Evolutionary conservation across 768 basidiomycete species (phyloP).

Genomic region (Aureoboletus auriporus): DNA sequence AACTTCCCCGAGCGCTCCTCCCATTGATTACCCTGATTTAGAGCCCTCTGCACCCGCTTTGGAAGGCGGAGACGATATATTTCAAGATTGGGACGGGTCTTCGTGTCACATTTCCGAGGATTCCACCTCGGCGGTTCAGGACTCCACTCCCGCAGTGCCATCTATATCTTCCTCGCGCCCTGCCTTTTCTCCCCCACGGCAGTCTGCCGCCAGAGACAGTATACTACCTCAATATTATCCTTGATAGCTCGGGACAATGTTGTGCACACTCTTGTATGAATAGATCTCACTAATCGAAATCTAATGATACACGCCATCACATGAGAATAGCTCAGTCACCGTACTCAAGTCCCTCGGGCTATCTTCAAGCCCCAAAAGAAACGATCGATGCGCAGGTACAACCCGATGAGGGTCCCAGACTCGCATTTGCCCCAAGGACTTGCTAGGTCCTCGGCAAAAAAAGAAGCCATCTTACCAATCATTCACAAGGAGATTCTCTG

Average conservation of each 20-base stretch:
- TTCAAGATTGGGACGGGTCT: constrained; percentile 19
- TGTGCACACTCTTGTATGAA: constrained; percentile 14
- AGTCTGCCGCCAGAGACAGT: constrained; percentile 9
- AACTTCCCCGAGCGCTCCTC: constrained; percentile 30
- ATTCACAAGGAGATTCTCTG: constrained; percentile 69
- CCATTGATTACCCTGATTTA: constrained; percentile 25
- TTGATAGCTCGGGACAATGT: constrained; percentile 8
- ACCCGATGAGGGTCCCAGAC: constrained; percentile 91
- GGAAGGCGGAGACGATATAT: constrained; percentile 21
- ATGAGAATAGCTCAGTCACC: too few relatives aligned
- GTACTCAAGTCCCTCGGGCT: too few relatives aligned
- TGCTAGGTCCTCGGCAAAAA: constrained; percentile 71
- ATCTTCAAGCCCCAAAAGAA: constrained; percentile 61
- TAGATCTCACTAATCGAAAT: constrained; percentile 22
- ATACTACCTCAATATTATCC: constrained; percentile 29
- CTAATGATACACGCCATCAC: too few relatives aligned
- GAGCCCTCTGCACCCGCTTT: constrained; percentile 47
- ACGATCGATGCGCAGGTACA: constrained; percentile 78
- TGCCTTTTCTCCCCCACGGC: constrained; percentile 5
- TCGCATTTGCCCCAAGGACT: constrained; percentile 85
- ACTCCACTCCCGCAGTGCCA: not conserved
- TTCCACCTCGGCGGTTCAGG: constrained; percentile 1
- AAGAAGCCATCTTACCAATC: constrained; percentile 78
- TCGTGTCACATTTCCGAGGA: constrained; percentile 4
- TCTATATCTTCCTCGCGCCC: not conserved